A percentile compares a stretch with the other conserved stretches of the same genome.
Evolutionary conservation across 129 eudicot genomes (phyloP).

Genomic region (Ambrosia artemisiifolia): DNA sequence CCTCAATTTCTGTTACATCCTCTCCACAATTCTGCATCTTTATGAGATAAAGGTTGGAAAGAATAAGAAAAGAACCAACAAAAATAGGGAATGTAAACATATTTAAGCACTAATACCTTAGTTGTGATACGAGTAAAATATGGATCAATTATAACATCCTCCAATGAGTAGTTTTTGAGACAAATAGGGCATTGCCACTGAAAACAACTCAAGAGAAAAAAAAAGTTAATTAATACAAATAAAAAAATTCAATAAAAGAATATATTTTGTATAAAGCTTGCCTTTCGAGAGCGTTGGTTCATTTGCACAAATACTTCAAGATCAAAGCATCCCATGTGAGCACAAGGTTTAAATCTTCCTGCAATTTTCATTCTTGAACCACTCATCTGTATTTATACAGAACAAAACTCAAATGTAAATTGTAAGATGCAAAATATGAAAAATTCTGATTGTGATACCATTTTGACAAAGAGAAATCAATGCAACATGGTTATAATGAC

Average conservation of each 20-base stretch:
- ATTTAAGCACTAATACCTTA: constrained; percentile 44
- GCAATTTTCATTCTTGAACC: constrained; percentile 96
- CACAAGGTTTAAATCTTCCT: constrained; percentile 94
- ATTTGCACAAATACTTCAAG: constrained; percentile 85
- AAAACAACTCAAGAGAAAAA: constrained; percentile 30
- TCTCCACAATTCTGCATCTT: constrained; percentile 76
- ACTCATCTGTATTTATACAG: constrained; percentile 68
- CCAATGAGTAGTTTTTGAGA: constrained; percentile 87
- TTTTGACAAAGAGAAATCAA: neutral
- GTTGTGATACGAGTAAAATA: constrained; percentile 77
- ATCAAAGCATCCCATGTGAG: constrained; percentile 97
- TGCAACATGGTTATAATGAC: neutral
- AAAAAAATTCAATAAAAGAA: neutral
- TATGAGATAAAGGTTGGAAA: neutral
- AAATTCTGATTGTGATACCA: neutral
- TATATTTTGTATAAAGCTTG: constrained; percentile 33
- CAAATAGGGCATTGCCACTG: constrained; percentile 99
- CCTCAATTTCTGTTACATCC: constrained; percentile 82
- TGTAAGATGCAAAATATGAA: neutral
- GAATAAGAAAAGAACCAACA: neutral
- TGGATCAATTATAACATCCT: constrained; percentile 80
- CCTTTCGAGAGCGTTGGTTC: constrained; percentile 97
- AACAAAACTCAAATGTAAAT: neutral
- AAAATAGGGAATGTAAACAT: neutral
- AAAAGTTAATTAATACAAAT: neutral